These are phyloP conservation scores for Naganishia liquefaciens DNA, from an alignment of 1,284 basidiomycete genomes.

Conservation along the genomic window DNA sequence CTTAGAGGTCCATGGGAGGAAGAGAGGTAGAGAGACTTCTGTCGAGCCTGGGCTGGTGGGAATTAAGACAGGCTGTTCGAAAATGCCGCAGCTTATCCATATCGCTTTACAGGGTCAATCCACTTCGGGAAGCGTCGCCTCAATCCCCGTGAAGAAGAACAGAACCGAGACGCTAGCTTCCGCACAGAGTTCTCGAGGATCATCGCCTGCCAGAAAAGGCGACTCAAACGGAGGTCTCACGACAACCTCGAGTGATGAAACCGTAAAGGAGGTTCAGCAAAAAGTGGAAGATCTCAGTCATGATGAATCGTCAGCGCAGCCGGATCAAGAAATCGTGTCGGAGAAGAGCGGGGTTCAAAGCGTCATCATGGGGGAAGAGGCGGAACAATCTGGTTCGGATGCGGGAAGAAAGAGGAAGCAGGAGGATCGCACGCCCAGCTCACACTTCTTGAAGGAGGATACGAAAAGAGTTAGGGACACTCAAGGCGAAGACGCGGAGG, in stretches of 20 bases:
- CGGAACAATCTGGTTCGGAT: not conserved
- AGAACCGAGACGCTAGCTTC: slow-evolving; percentile 37
- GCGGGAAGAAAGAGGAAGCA: slow-evolving; percentile 32
- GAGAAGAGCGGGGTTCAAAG: slow-evolving; percentile 12
- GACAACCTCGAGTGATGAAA: slow-evolving; percentile 35
- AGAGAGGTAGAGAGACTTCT: slow-evolving; percentile 50
- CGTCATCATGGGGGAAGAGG: not conserved
- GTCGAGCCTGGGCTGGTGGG: slow-evolving; percentile 31
- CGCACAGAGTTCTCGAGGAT: slow-evolving; percentile 23
- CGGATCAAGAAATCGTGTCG: slow-evolving; percentile 20
- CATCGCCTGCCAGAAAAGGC: slow-evolving; percentile 22
- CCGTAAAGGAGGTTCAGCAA: slow-evolving; percentile 48
- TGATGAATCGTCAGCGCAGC: slow-evolving; percentile 42
- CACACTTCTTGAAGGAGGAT: slow-evolving; percentile 19
- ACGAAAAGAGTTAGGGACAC: slow-evolving; percentile 29
- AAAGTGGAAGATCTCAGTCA: slow-evolving; percentile 50
- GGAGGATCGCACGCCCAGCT: slow-evolving; percentile 27
- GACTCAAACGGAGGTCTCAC: slow-evolving; percentile 13
- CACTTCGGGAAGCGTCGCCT: slow-evolving; percentile 24
- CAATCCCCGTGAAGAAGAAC: slow-evolving; percentile 51
- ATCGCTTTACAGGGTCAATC: slow-evolving; percentile 21
- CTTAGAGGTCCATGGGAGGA: slow-evolving; percentile 33
- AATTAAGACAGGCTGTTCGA: not conserved
- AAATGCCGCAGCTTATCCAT: not conserved
- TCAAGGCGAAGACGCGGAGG: slow-evolving; percentile 8